Evolutionary conservation across 768 basidiomycete genomes (phyloP), one percentile per base, ranked within the genome.

Genomic region (Melanogaster broomeanus): DNA sequence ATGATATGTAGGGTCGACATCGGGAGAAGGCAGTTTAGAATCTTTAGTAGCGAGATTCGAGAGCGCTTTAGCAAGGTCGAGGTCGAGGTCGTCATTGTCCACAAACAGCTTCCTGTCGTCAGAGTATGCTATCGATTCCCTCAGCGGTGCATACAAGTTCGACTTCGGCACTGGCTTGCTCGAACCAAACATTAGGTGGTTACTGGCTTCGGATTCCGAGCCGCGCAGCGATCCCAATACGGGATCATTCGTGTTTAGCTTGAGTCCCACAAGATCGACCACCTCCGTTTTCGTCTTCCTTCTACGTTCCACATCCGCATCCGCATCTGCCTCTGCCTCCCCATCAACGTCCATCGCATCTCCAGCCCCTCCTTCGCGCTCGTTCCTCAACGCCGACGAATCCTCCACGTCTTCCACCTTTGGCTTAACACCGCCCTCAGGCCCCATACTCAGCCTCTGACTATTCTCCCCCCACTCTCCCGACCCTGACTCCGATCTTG

Each of bases 341-440:
- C 60, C 65, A 39, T 73, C 72, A 48, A 74, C 70, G 4, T 74
- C 67, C 73, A 74, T 73, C 16, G 63, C 60, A 47, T 65, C 61
- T 12, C 18, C 52, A 7, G 56, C 57, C 50, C 30, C 52, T 12
- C 49, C 50, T 12, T 55, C 51, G 45, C 53, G 57, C 33, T 48
- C 57, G 24, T 62, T 43, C 50, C 62, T 63, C 45, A 79, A 57
- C 38, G 73, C 73, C 12, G 77, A 76, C 6, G 73, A 60, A 55
- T 87, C 83, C 22, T 88, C 87, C 28, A 82, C 58, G 35, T 87
- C 85, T 55, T 80, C 78, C 42, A 74, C 57, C 58, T 80, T 79
- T n/a, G 75, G 76, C 57, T 80, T 61, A 46, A 77, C 38, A 46
- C 57, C 62, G 53, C 68, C 56, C 41, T 64, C 42, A 42, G 54